Percentiles rank a stretch among this genome's conserved stretches.
Evolutionary conservation across 106 monocot genomes (phyloP).

Genomic region (Alisma plantagoaquatica): DNA sequence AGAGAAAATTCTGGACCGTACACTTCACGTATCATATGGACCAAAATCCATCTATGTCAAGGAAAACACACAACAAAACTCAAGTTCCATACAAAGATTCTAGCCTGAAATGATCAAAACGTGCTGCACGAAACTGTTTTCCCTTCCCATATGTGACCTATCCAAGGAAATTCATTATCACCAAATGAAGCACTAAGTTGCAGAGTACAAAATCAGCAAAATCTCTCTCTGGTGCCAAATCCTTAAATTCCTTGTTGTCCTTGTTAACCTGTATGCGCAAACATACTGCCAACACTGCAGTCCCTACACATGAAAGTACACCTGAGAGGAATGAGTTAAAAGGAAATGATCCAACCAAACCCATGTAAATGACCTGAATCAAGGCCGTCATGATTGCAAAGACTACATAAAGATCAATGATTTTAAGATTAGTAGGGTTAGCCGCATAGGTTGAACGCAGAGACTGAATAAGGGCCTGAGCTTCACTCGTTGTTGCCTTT

Average conservation of each 20-base stretch:
- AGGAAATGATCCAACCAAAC: conserved; percentile 69
- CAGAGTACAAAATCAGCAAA: conserved; percentile 89
- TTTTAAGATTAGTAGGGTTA: conserved; percentile 77
- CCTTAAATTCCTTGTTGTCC: conserved; percentile 97
- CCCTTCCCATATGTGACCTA: too few species aligned
- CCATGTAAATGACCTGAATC: conserved; percentile 78
- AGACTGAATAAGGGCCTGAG: conserved; percentile 57
- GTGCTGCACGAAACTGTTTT: too few species aligned
- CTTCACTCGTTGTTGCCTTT: conserved; percentile 43
- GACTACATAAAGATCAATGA: conserved; percentile 75
- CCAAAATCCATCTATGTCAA: too few species aligned
- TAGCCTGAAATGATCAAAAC: too few species aligned
- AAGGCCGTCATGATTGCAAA: conserved; percentile 60
- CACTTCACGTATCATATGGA: too few species aligned
- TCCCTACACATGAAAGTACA: conserved; percentile 65
- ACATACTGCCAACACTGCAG: conserved; percentile 87
- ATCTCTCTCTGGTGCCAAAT: conserved; percentile 69
- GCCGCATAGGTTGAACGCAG: conserved; percentile 59
- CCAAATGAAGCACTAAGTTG: conserved; percentile 86
- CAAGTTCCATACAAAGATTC: too few species aligned
- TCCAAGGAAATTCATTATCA: conserved; percentile 95
- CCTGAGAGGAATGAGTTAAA: conserved; percentile 89
- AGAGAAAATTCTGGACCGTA: too few species aligned
- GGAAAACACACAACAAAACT: too few species aligned
- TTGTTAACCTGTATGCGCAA: conserved; percentile 96